Percentiles rank a stretch among this genome's conserved stretches.
These are phyloP conservation scores for Talaromyces marneffei DNA, from an alignment of 2,329 filamentous ascomycete genomes.

Conservation along the genomic window DNA sequence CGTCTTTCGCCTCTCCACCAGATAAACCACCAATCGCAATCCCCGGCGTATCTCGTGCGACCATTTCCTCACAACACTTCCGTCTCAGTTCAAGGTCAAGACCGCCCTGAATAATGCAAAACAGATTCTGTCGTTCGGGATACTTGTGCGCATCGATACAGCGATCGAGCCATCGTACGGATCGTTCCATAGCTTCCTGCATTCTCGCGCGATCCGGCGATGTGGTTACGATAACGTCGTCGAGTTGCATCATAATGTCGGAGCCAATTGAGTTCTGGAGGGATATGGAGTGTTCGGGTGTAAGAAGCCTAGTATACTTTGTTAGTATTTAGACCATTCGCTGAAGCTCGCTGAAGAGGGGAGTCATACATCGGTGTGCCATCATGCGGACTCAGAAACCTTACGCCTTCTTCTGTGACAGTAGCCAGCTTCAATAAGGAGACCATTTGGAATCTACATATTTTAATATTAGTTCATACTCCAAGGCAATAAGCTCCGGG, in stretches of 20 bases:
- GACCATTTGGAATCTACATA: constrained; percentile 90
- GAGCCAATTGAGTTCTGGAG: constrained; percentile 96
- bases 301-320: constrained; percentile 59
- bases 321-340: neutral
- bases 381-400: constrained; percentile 94
- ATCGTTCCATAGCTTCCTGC: constrained; percentile 90
- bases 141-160: constrained; percentile 87
- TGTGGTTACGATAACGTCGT: constrained; percentile 95
- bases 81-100: constrained; percentile 79
- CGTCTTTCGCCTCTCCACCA: constrained; percentile 87
- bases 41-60: constrained; percentile 82
- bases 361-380: constrained; percentile 70
- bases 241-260: constrained; percentile 99
- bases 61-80: constrained; percentile 81
- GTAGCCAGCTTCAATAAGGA: constrained; percentile 87
- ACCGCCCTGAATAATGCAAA: constrained; percentile 97
- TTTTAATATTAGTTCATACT: neutral
- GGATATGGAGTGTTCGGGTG: constrained; percentile 92
- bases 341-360: neutral
- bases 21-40: constrained; percentile 94
- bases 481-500: neutral
- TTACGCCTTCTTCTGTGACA: constrained; percentile 91
- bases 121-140: constrained; percentile 79
- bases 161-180: constrained; percentile 89
- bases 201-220: constrained; percentile 84